phyloP scores from a whole-genome alignment of 2,329 filamentous ascomycete genomes.

The Didymella sp. region DNA sequence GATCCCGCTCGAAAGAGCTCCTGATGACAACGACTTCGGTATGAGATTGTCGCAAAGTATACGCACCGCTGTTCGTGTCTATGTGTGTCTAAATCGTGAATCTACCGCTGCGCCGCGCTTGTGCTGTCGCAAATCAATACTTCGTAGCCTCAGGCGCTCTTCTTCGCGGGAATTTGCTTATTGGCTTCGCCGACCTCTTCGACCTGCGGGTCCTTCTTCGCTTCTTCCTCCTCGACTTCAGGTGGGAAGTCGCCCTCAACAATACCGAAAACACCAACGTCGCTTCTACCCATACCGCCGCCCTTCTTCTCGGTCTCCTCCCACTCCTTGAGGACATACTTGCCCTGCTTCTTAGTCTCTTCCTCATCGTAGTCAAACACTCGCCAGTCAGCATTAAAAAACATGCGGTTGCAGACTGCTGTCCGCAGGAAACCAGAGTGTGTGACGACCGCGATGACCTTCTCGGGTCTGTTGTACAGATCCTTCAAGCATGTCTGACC shows the following conservation, averaged over 20 bases:
- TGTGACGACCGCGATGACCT: conserved; percentile 68
- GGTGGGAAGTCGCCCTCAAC: conserved; percentile 39
- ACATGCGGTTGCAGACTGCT: conserved; percentile 59
- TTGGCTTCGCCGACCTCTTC: conserved; percentile 25
- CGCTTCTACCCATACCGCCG: conserved; percentile 61
- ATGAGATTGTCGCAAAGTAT: neutral
- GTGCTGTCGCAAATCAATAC: neutral
- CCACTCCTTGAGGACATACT: conserved; percentile 57
- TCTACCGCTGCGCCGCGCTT: neutral
- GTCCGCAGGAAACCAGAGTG: conserved; percentile 70
- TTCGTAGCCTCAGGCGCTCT: conserved; percentile 4
- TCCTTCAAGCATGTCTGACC: conserved; percentile 60
- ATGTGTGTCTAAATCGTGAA: neutral
- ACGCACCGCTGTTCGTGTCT: neutral
- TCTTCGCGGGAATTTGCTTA: conserved; percentile 19
- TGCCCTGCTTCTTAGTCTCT: conserved; percentile 57
- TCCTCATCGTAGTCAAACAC: conserved; percentile 63
- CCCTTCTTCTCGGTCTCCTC: conserved; percentile 54
- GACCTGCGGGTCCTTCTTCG: conserved; percentile 17
- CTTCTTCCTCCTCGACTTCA: conserved; percentile 22
- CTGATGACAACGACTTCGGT: neutral
- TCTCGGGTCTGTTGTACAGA: conserved; percentile 63
- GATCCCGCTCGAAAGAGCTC: neutral
- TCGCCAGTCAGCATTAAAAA: conserved; percentile 69
- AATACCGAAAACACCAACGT: conserved; percentile 44